These are phyloP conservation scores for Paraurostyla sp. DNA, from an alignment of 73 alveolate species.

Conservation along the genomic window DNA sequence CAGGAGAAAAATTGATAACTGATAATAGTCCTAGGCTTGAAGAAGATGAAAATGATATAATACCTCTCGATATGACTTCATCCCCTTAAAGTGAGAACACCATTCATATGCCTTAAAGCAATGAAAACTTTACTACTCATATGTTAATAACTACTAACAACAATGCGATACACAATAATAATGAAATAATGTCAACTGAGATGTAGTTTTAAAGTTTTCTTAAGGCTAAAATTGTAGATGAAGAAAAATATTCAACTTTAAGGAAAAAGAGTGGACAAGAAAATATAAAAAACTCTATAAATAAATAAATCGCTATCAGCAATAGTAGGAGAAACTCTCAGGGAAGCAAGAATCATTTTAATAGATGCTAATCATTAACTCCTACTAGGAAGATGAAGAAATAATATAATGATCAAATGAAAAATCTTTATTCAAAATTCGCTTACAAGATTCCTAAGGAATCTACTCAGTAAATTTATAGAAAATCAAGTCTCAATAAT, in stretches of 20 bases:
- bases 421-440: neutral
- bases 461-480: neutral
- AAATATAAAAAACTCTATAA: no score
- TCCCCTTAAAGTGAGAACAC: neutral
- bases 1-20: neutral
- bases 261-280: no score
- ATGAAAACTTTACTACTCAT: no score
- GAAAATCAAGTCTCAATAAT: neutral
- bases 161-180: no score
- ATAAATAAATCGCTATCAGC: neutral
- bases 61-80: neutral
- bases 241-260: no score
- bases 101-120: neutral
- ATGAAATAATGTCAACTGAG: no score
- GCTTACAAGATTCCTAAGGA: neutral
- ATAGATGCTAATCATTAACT: slow-evolving; percentile 28
- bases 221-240: no score
- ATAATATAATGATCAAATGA: slow-evolving; percentile 7
- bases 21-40: neutral
- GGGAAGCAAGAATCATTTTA: neutral
- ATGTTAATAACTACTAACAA: no score
- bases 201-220: no score
- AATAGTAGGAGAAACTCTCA: neutral
- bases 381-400: slow-evolving; percentile 17
- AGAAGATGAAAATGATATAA: neutral